Conservation (phyloP, 768 basidiomycete genomes). For the Leccinum ochraceum region DNA sequence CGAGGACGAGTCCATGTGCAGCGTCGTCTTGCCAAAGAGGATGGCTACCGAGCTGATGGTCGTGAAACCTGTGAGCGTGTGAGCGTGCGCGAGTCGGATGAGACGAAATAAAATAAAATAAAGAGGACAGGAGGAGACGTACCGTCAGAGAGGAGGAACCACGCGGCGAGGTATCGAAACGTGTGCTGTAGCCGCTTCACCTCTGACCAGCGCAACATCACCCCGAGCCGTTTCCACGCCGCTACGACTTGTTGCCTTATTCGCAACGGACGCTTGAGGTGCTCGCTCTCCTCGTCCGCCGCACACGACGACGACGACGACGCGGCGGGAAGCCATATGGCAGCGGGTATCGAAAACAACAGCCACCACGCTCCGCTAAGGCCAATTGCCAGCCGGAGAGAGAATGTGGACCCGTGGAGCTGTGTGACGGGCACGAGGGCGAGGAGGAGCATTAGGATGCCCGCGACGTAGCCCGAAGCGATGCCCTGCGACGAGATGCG, state of each 20-base stretch:
- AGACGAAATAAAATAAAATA: background rate
- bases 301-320: background rate
- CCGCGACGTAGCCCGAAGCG: conserved; percentile 83
- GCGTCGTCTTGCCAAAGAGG: conserved; percentile 86
- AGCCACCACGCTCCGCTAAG: conserved; percentile 90
- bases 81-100: no score
- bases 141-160: conserved; percentile 96
- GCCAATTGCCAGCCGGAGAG: conserved; percentile 81
- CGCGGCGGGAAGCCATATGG: conserved; percentile 64
- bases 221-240: conserved; percentile 76
- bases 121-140: conserved; percentile 19
- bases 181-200: conserved; percentile 77
- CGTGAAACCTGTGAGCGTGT: conserved; percentile 63
- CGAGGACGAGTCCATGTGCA: conserved; percentile 76
- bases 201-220: conserved; percentile 73
- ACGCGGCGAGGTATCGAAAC: conserved; percentile 87
- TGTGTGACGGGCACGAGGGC: conserved; percentile 76
- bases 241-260: conserved; percentile 51
- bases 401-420: conserved; percentile 73
- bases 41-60: conserved; percentile 92
- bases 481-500: conserved; percentile 85
- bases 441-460: conserved; percentile 73
- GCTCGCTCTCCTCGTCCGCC: conserved; percentile 14
- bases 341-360: conserved; percentile 75
- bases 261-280: conserved; percentile 40